Conservation (phyloP, 257 asterid species). For the Jasminum sambac region DNA sequence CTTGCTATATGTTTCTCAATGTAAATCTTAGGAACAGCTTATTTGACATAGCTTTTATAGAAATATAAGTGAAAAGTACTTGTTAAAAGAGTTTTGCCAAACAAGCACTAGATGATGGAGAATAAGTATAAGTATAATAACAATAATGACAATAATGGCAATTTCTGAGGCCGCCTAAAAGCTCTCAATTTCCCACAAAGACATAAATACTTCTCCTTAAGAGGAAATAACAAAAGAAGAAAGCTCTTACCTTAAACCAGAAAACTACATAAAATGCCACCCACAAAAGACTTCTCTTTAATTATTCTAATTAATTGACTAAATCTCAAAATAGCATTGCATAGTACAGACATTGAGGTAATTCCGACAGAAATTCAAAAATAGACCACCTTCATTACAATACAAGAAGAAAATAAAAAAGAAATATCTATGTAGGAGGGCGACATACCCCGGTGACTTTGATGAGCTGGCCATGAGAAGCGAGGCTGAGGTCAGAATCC, state of each 20-base stretch:
- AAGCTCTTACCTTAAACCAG: background rate
- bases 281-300: background rate
- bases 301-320: background rate
- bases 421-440: background rate
- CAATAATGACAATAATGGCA: background rate
- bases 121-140: too few relatives aligned
- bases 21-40: background rate
- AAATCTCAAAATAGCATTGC: background rate
- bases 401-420: too few relatives aligned
- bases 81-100: too few relatives aligned
- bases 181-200: too few relatives aligned
- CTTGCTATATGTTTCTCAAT: background rate
- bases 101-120: too few relatives aligned
- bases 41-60: too few relatives aligned
- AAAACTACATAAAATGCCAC: background rate
- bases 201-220: too few relatives aligned
- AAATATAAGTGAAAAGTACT: too few relatives aligned
- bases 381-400: background rate
- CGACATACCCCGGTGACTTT: conserved; percentile 45
- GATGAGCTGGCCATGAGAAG: conserved; percentile 43
- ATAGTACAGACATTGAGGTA: too few relatives aligned
- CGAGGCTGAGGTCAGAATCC: conserved; percentile 37
- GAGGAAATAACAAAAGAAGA: background rate
- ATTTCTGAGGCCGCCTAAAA: background rate
- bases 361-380: background rate